phyloP scores from a whole-genome alignment of 495 filamentous ascomycete genomes.

The Massariosphaeria phaeospora region DNA sequence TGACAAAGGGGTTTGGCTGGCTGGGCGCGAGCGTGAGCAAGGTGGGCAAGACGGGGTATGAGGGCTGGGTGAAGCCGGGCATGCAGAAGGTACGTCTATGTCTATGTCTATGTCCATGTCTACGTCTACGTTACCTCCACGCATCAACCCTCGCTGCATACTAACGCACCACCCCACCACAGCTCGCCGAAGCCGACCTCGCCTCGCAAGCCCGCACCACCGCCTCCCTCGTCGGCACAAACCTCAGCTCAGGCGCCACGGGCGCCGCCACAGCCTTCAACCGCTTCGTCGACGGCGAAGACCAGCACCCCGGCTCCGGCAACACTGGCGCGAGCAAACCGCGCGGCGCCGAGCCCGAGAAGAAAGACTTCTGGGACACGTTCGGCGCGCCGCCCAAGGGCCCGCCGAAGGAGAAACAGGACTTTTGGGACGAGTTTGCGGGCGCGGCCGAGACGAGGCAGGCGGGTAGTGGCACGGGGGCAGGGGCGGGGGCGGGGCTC shows the following conservation, averaged over 20 bases:
- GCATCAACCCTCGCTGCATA: neutral
- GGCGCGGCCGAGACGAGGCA: constrained; percentile 31
- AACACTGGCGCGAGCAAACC: neutral
- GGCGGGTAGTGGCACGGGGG: constrained; percentile 42
- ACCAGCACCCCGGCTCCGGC: constrained; percentile 21
- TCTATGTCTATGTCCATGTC: neutral
- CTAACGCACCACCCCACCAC: constrained; percentile 13
- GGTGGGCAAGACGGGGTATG: constrained; percentile 82
- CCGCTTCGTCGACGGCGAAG: constrained; percentile 71
- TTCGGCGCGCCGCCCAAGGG: constrained; percentile 38
- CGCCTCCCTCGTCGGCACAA: constrained; percentile 61
- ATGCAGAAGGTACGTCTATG: constrained; percentile 64
- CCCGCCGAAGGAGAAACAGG: constrained; percentile 39
- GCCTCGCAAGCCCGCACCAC: constrained; percentile 72
- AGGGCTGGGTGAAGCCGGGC: constrained; percentile 83
- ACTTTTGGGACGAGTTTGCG: constrained; percentile 69
- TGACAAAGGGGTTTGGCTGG: constrained; percentile 93
- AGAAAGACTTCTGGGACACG: constrained; percentile 63
- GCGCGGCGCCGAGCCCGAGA: constrained; percentile 52
- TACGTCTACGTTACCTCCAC: too few species aligned
- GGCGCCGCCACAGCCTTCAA: constrained; percentile 71
- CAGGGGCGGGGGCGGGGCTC: constrained; percentile 37
- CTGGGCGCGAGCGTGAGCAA: constrained; percentile 80
- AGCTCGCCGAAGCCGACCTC: constrained; percentile 85
- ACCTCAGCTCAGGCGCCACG: constrained; percentile 59